Conservation (phyloP, 2,329 filamentous ascomycete species). For the Fusarium brevicatenulatum region DNA sequence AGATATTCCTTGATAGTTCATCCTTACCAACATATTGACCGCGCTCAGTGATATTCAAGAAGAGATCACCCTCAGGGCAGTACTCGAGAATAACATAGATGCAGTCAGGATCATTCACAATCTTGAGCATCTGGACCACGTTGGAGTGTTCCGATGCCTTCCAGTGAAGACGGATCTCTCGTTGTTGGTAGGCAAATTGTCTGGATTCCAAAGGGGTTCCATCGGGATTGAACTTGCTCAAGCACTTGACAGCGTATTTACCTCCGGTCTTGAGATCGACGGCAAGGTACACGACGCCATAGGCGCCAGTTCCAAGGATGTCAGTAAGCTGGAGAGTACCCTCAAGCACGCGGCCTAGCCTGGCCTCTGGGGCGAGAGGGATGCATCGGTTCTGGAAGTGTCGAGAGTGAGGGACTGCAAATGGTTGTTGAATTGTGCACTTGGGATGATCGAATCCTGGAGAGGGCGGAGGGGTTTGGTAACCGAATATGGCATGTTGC, state of each 20-base stretch:
- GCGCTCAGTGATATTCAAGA: slow-evolving; percentile 96
- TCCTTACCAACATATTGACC: slow-evolving; percentile 95
- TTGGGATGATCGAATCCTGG: slow-evolving; percentile 63
- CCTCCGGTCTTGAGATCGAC: slow-evolving; percentile 83
- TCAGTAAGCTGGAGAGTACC: slow-evolving; percentile 84
- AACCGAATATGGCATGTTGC: slow-evolving; percentile 66
- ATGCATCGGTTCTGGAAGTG: slow-evolving; percentile 59
- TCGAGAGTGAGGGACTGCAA: slow-evolving; percentile 46
- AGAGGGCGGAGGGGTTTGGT: slow-evolving; percentile 68
- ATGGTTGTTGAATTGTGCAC: slow-evolving; percentile 54
- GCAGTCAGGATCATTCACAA: slow-evolving; percentile 90
- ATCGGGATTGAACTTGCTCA: slow-evolving; percentile 86
- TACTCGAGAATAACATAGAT: slow-evolving; percentile 97
- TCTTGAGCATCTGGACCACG: slow-evolving; percentile 92
- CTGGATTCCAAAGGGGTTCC: slow-evolving; percentile 79
- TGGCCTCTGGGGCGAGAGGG: slow-evolving; percentile 79
- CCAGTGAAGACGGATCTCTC: slow-evolving; percentile 93
- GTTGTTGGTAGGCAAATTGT: slow-evolving; percentile 89
- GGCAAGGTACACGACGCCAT: slow-evolving; percentile 94
- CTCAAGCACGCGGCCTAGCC: slow-evolving; percentile 84
- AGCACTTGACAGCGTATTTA: slow-evolving; percentile 93
- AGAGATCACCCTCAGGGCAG: slow-evolving; percentile 95
- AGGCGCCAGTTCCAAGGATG: slow-evolving; percentile 92
- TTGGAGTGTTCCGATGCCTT: slow-evolving; percentile 89
- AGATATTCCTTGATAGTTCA: slow-evolving; percentile 83